Base-by-base conservation (phyloP, 768 basidiomycete species). In the Trametes elegans region DNA sequence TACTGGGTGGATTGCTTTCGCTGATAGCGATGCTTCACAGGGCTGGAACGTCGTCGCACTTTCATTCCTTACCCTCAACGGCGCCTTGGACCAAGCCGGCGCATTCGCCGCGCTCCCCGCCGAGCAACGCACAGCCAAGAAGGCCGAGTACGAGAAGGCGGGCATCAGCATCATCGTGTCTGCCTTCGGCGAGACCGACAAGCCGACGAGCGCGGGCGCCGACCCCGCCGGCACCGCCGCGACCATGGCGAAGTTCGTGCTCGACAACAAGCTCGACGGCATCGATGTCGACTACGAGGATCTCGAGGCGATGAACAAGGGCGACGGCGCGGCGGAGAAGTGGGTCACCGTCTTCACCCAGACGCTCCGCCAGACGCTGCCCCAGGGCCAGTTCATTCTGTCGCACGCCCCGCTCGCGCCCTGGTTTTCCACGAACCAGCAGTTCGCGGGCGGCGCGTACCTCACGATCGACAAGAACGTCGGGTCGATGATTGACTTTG, bases 401-500 rank as follows among this genome's bases (percentile, higher is more conserved):
- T 27, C 41, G 24, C 64, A 65, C 31, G 62, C 64, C 2, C 62
- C 59, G 79, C 53, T 61, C 21, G 58, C 61, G 5, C 61, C 61
- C 4, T 60, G 53, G 56, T 53, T 56, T 14, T 38, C 43, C 27
- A 49, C 46, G 10, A 52, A 49, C 43, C 16, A 7, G 36, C 49
- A 53, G 28, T 58, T 68, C 65, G 72, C 71, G 60, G 67, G 72
- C 40, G 70, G 81, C 24, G 85, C 76, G n/a, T 85, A 85, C 64
- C 70, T 80, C 23, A 74, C 71, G 48, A 76, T 87, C 21, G 71
- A 84, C 65, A 58, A 71, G 38, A 59, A 69, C 6, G 80, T 82
- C n/a, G 83, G 83, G 8, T 70, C 66, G 54, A 66, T 79, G 16
- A 85, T 85, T 61, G 84, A 87, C 66, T 87, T 81, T 19, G 53